phyloP scores from a whole-genome alignment of 768 basidiomycete genomes.

The Xanthoconium stramineum region DNA sequence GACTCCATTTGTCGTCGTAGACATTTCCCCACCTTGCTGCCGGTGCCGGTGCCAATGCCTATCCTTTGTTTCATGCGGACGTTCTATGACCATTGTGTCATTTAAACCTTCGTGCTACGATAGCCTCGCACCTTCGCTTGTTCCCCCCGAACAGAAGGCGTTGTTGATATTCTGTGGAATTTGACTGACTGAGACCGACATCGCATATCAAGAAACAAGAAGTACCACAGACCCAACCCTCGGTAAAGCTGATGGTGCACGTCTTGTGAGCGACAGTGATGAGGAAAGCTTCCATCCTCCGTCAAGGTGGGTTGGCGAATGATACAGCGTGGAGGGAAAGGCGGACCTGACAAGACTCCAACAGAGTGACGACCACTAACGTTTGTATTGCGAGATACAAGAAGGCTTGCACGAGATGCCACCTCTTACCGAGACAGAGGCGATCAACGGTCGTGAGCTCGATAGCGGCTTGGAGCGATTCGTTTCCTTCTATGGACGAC shows the following conservation, averaged over 20 bases:
- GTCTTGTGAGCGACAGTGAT: slow-evolving; percentile 24
- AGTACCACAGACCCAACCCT: slow-evolving; percentile 23
- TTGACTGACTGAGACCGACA: slow-evolving; percentile 12
- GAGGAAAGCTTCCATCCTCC: slow-evolving; percentile 27
- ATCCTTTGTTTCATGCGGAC: too few species aligned
- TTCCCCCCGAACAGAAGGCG: too few species aligned
- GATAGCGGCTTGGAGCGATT: slow-evolving; percentile 20
- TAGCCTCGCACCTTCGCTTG: too few species aligned
- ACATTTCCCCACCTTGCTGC: too few species aligned
- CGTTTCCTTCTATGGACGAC: too few species aligned
- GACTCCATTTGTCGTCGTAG: too few species aligned
- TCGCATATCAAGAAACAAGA: not conserved
- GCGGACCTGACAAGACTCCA: slow-evolving; percentile 25
- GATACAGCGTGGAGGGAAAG: not conserved
- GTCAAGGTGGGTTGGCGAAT: not conserved
- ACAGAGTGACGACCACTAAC: slow-evolving; percentile 20
- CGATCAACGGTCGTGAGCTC: slow-evolving; percentile 27
- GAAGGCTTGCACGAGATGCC: slow-evolving; percentile 21
- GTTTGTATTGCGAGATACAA: slow-evolving; percentile 22
- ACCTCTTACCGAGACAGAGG: slow-evolving; percentile 24
- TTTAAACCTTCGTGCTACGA: too few species aligned
- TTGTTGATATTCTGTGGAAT: slow-evolving; percentile 5
- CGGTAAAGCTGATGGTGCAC: slow-evolving; percentile 22
- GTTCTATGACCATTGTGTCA: too few species aligned
- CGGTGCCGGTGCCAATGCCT: too few species aligned